A percentile compares a stretch with the other conserved stretches of the same genome.
Conservation (phyloP, 1,284 basidiomycete genomes). For the Paramarasmius palmivorus region DNA sequence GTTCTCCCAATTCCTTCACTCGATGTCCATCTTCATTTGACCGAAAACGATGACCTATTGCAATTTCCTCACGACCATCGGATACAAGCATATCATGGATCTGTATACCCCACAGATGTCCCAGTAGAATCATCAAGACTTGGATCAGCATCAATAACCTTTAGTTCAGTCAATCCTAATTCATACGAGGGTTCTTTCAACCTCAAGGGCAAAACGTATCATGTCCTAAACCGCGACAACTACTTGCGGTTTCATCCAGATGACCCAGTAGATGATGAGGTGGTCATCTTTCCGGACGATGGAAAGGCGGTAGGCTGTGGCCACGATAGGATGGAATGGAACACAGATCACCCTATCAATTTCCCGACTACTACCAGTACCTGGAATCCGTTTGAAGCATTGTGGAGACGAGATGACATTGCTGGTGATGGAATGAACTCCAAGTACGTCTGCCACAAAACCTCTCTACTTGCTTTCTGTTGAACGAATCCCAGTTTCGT, state of each 20-base stretch:
- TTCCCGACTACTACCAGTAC: constrained; percentile 41
- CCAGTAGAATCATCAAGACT: constrained; percentile 49
- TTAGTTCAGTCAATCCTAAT: constrained; percentile 49
- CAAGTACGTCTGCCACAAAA: constrained; percentile 41
- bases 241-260: constrained; percentile 62
- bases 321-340: constrained; percentile 71
- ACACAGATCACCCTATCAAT: constrained; percentile 58
- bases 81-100: constrained; percentile 67
- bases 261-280: constrained; percentile 39
- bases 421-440: constrained; percentile 48
- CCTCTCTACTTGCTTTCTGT: constrained; percentile 12
- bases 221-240: constrained; percentile 72
- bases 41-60: constrained; percentile 74
- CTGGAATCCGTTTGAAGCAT: constrained; percentile 36
- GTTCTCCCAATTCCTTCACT: constrained; percentile 68
- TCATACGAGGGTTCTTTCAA: constrained; percentile 80
- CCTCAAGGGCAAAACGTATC: constrained; percentile 67
- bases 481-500: constrained; percentile 52
- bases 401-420: constrained; percentile 56
- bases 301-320: constrained; percentile 49
- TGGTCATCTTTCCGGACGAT: constrained; percentile 73
- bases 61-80: constrained; percentile 62
- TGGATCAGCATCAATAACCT: constrained; percentile 73
- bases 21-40: constrained; percentile 64
- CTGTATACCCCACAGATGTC: constrained; percentile 58